Evolutionary conservation across 2,329 filamentous ascomycete genomes (phyloP), one percentile per base, ranked within the genome.

Genomic region (Fusarium nematophilum): DNA sequence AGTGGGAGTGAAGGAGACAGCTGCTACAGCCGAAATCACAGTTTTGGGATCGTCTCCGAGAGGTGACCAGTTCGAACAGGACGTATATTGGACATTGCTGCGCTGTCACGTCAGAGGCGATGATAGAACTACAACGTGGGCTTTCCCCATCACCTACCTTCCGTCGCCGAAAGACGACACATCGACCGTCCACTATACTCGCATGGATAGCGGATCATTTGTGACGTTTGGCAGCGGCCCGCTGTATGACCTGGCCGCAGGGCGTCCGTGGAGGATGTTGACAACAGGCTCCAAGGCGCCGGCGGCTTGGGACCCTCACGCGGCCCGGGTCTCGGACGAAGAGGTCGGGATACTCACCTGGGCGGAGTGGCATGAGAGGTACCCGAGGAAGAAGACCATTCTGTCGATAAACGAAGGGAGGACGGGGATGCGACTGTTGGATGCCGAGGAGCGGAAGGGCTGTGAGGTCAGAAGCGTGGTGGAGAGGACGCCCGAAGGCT

Each of bases 401-500:
- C 1, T 47, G 11, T 2, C 23, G 14, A 4, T 15, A 2, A 53
- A 56, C 17, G 53, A 56, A 31, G 9, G 11, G 5, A 7, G 34
- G 15, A 9, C 34, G 1, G 53, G 49, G 3, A 40, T 40, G 17
- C 13, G 34, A 8, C 36, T 56, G 6, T 30, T 42, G 25, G 40
- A 37, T 40, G 49, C 27, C 1, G 49, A 56, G 9, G 40, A 47
- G 6, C 39, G 34, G 6, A 31, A 37, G 9, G 53, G 34, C 1
- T 23, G n/a, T 39, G 49, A 54, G 7, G 10, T 18, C 26, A 18
- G n/a, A 11, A 15, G 17, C 3, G 0, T 30, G 3, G 49, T 31
- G 3, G 49, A 56, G 7, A 40, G 18, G 10, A 56, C 49, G 2
- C 53, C 53, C 1, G 3, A 14, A 5, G 49, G 49, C 6, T 56